These are phyloP conservation scores for Venturia asperata DNA, from an alignment of 2,329 filamentous ascomycete genomes.

Conservation along the genomic window DNA sequence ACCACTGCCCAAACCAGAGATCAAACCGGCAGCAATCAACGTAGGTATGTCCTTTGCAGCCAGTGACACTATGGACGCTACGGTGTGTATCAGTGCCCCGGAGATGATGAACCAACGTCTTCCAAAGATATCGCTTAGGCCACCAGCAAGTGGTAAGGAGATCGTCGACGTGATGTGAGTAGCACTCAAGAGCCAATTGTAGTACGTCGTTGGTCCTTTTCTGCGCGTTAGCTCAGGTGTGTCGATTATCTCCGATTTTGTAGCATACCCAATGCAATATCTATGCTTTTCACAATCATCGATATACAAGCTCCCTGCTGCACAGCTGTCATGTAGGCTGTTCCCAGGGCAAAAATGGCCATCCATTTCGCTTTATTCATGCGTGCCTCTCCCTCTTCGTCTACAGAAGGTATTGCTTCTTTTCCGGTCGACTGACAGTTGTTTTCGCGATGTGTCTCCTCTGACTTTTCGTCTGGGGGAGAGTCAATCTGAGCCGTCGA, in stretches of 20 bases:
- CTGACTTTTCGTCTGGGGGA: not conserved
- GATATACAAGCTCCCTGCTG: constrained; percentile 17
- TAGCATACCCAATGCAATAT: constrained; percentile 16
- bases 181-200: constrained; percentile 20
- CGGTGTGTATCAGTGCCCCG: not conserved
- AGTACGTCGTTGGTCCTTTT: constrained; percentile 20
- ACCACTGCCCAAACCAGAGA: constrained; percentile 18
- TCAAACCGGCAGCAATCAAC: constrained; percentile 4
- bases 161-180: constrained; percentile 13
- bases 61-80: constrained; percentile 11
- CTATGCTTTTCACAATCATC: constrained; percentile 18
- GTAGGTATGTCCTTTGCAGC: constrained; percentile 10
- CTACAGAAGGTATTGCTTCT: not conserved
- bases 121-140: constrained; percentile 20
- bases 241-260: not conserved
- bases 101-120: constrained; percentile 18
- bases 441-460: not conserved
- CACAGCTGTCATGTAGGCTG: constrained; percentile 15
- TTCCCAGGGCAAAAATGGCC: constrained; percentile 12
- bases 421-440: not conserved
- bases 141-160: constrained; percentile 14
- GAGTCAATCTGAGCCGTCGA: not conserved
- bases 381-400: not conserved
- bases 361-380: constrained; percentile 20
- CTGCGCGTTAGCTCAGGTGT: no score